Base-by-base conservation (phyloP, 176 grass and related monocot species). In the Chloris gayana region DNA sequence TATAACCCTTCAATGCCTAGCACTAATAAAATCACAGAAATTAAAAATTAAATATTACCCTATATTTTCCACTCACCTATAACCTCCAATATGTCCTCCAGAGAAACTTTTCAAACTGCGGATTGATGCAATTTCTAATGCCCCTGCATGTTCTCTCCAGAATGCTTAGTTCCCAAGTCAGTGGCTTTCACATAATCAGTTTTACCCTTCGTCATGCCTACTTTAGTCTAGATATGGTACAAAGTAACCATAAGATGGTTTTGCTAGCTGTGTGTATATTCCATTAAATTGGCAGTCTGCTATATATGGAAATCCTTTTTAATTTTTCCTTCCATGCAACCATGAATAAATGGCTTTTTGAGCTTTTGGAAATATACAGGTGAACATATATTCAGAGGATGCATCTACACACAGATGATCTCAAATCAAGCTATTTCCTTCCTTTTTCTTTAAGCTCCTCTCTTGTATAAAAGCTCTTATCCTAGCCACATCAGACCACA, bases 391-490 rank as follows among this genome's bases (percentile, higher is more conserved):
- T 3, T n/a, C n/a, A n/a, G 29, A 9, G 49, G 15, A 74, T 18
- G 60, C 45, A 58, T 24, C 35, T 47, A 27, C 6, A 14, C 49
- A 42, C 24, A 31, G 17, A 66, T 41, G 38, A 49, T 67, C 69
- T 69, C 46, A 84, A 72, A 82, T 67, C 77, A 73, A 82, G 79
- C 84, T 85, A 67, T 75, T 90, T 57, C 91, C 91, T 12, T 22
- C 77, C 73, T 51, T 82, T 70, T 90, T 93, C 78, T 82, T 85
- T 70, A 90, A 82, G 83, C 33, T 80, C 49, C 29, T 87, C 63
- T 87, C 84, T 82, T 85, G 62, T 82, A 93, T 85, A 33, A 85
- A 67, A 70, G 50, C 73, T 93, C 91, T 87, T 68, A 93, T 89
- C 63, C 68, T 87, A 15, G 74, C 60, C 22, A 82, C 85, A 75